These are phyloP conservation scores for Vigna mungo DNA, from an alignment of 306 rosid species.

Conservation along the genomic window DNA sequence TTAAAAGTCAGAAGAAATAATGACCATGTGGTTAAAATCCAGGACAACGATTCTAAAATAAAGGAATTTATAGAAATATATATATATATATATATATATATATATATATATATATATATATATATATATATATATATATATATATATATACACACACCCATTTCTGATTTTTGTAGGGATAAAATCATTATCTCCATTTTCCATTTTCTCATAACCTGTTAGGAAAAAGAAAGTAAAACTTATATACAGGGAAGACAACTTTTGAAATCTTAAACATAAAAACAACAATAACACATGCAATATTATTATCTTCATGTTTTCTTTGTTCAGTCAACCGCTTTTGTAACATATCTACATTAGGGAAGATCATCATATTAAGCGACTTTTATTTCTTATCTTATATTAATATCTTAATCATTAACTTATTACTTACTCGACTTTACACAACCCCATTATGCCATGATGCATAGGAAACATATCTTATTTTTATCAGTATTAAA, in stretches of 20 bases:
- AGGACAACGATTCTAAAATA: no score
- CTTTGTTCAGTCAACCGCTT: constrained; percentile 66
- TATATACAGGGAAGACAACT: not conserved
- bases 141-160: constrained; percentile 27
- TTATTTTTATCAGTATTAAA: no score
- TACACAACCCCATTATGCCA: no score
- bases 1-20: no score
- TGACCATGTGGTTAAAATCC: no score
- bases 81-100: not conserved
- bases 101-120: constrained; percentile 3
- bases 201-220: constrained; percentile 59
- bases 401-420: no score
- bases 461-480: no score
- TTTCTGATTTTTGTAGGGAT: constrained; percentile 41
- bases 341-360: constrained; percentile 90
- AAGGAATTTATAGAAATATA: no score
- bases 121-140: not conserved
- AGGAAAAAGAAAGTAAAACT: constrained; percentile 20
- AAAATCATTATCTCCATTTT: constrained; percentile 45
- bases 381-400: constrained; percentile 69
- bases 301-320: constrained; percentile 49
- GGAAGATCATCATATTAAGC: constrained; percentile 88
- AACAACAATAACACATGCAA: constrained; percentile 36
- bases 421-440: no score
- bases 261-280: constrained; percentile 6